Conservation (phyloP, 2,329 filamentous ascomycete species). For the Pseudopithomyces maydicus region DNA sequence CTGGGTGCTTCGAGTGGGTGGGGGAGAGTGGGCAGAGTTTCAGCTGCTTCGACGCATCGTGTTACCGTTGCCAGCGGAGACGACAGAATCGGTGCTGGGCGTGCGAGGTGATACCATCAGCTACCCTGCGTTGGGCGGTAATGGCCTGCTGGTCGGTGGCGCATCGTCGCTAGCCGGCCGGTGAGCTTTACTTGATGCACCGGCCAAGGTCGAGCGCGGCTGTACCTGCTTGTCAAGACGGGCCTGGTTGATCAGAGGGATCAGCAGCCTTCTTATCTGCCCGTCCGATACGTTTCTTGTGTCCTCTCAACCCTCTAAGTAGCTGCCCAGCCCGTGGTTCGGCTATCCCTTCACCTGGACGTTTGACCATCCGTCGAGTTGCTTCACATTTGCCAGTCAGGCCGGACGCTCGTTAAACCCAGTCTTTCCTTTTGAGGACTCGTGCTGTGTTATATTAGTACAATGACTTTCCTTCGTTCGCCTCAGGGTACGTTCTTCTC, state of each 20-base stretch:
- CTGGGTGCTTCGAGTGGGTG: slow-evolving; percentile 2
- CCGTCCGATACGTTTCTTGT: not conserved
- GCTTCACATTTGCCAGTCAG: not conserved
- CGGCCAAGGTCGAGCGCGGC: not conserved
- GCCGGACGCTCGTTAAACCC: not conserved
- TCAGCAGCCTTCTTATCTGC: not conserved
- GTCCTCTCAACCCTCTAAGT: not conserved
- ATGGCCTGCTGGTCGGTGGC: not conserved
- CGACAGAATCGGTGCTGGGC: not conserved
- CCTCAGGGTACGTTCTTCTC: not conserved
- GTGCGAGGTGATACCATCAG: not conserved
- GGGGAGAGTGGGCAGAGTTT: not conserved
- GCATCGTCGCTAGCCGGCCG: not conserved
- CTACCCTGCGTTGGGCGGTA: not conserved
- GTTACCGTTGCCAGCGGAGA: not conserved
- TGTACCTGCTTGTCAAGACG: not conserved
- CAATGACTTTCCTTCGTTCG: slow-evolving; percentile 7
- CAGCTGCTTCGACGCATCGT: slow-evolving; percentile 1
- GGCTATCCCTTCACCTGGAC: not conserved
- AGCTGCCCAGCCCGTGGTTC: not conserved
- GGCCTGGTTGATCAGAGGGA: not conserved
- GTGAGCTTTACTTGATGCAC: slow-evolving; percentile 1
- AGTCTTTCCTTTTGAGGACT: not conserved
- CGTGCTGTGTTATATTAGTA: not conserved
- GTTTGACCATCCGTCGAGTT: not conserved